phyloP scores from a whole-genome alignment of 129 eudicot genomes.

The Helichrysum umbraculigerum region DNA sequence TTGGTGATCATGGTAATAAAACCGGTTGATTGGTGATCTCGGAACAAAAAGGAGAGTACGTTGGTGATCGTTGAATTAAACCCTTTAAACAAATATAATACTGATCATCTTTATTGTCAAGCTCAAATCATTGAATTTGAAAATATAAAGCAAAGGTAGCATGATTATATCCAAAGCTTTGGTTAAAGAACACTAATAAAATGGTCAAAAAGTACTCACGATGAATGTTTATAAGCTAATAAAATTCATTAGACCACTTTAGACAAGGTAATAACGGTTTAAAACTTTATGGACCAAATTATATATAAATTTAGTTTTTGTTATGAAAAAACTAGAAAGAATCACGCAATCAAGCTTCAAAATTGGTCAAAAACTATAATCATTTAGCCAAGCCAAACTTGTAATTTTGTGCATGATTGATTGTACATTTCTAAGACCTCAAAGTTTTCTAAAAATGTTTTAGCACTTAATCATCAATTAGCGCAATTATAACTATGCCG shows the following conservation, averaged over 20 bases:
- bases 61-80: too few relatives aligned
- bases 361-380: not conserved
- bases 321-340: slow-evolving; percentile 9
- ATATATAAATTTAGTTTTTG: slow-evolving; percentile 2
- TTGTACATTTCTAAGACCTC: too few relatives aligned
- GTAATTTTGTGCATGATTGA: not conserved
- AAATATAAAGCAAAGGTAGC: too few relatives aligned
- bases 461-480: too few relatives aligned
- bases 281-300: slow-evolving; percentile 2
- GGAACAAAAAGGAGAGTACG: too few relatives aligned
- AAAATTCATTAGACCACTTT: not conserved
- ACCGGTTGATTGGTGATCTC: too few relatives aligned
- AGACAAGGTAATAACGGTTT: slow-evolving; percentile 1
- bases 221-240: not conserved
- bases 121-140: too few relatives aligned
- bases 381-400: not conserved
- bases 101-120: too few relatives aligned
- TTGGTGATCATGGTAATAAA: too few relatives aligned
- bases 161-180: not conserved
- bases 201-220: not conserved
- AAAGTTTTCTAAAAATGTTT: too few relatives aligned
- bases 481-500: too few relatives aligned
- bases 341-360: slow-evolving; percentile 37
- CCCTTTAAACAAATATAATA: too few relatives aligned
- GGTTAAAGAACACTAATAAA: not conserved